A percentile compares a stretch with the other conserved stretches of the same genome.
Conservation (phyloP, 1,139 yeast genomes). For the Pichia sp. region DNA sequence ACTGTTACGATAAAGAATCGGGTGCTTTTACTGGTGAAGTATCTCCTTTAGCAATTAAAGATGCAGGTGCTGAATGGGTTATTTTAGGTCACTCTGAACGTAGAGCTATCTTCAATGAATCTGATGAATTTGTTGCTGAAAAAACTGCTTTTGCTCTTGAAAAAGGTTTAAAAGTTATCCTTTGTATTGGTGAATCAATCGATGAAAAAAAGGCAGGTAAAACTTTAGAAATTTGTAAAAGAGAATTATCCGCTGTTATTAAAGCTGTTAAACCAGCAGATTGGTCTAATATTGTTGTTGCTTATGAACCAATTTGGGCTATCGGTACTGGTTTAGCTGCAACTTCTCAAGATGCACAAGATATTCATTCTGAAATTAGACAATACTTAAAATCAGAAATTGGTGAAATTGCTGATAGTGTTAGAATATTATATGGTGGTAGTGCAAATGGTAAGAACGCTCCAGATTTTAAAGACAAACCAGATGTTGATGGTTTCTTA, state of each 20-base stretch:
- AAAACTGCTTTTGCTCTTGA: constrained; percentile 94
- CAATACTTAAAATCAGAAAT: constrained; percentile 69
- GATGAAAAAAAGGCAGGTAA: constrained; percentile 89
- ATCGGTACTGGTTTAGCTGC: constrained; percentile 99
- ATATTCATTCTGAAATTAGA: constrained; percentile 87
- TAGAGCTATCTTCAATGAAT: constrained; percentile 87
- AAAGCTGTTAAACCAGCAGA: constrained; percentile 59
- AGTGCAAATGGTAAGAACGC: constrained; percentile 97
- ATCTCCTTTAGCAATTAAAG: constrained; percentile 83
- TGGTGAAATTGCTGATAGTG: constrained; percentile 72
- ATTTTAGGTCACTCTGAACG: constrained; percentile 98
- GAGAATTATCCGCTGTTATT: constrained; percentile 87
- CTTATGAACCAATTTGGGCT: constrained; percentile 99
- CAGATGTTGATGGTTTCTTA: constrained; percentile 95
- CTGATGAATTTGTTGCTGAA: constrained; percentile 87
- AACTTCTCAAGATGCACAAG: constrained; percentile 96
- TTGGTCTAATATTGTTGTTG: constrained; percentile 91
- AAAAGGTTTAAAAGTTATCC: constrained; percentile 79
- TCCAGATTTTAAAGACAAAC: constrained; percentile 81
- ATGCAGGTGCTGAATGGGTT: constrained; percentile 91
- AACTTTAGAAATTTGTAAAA: constrained; percentile 81
- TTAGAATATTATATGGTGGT: constrained; percentile 97
- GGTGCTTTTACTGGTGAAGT: constrained; percentile 99
- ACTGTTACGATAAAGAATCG: constrained; percentile 75
- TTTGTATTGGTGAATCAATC: constrained; percentile 95